Evolutionary conservation across 1,284 basidiomycete genomes (phyloP).

Genomic region (Cerioporus squamosus): DNA sequence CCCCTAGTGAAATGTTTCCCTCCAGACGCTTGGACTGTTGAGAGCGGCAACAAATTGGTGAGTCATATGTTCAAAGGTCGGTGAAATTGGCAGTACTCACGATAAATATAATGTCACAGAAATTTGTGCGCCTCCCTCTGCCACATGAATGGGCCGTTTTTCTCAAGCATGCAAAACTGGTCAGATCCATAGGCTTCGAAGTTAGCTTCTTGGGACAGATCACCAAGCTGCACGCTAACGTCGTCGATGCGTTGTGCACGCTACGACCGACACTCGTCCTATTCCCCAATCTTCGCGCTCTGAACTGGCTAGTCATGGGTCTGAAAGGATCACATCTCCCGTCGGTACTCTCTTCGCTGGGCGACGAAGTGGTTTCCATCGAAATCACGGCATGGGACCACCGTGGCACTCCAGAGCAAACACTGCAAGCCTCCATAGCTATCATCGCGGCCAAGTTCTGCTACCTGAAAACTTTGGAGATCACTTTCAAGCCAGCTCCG

Average conservation of each 20-base stretch:
- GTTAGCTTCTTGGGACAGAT: neutral
- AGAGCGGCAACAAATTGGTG: neutral
- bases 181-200: neutral
- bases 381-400: too few relatives aligned
- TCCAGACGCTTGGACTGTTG: neutral
- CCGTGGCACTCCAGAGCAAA: neutral
- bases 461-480: too few relatives aligned
- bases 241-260: neutral
- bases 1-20: conserved; percentile 1
- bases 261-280: neutral
- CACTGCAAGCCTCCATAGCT: neutral
- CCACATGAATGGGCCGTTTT: neutral
- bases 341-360: neutral
- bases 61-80: neutral
- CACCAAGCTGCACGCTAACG: neutral
- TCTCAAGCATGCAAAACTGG: neutral
- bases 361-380: neutral
- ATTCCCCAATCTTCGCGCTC: neutral
- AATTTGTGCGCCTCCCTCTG: neutral
- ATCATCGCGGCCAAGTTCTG: neutral
- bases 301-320: neutral
- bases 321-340: neutral
- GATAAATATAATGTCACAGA: neutral
- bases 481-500: too few relatives aligned
- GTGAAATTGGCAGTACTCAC: neutral